phyloP scores from a whole-genome alignment of 345 rosid genomes.

The Eucalyptus sp. region DNA sequence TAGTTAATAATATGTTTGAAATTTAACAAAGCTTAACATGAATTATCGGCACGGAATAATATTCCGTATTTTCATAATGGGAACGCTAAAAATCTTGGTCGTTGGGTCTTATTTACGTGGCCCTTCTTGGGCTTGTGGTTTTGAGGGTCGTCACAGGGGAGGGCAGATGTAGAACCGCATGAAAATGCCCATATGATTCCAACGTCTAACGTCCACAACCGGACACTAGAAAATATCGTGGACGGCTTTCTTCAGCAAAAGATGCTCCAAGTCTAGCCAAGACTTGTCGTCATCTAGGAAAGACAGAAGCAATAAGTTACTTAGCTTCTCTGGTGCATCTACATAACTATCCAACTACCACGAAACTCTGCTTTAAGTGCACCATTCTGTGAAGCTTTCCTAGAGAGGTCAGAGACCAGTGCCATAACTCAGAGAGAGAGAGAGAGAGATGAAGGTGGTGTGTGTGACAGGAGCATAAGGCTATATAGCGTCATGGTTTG shows the following conservation, averaged over 20 bases:
- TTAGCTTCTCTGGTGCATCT: not conserved
- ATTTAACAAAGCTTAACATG: not conserved
- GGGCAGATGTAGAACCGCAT: not conserved
- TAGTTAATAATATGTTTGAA: not conserved
- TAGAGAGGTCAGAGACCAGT: not conserved
- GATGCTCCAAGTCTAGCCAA: not conserved
- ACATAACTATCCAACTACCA: not conserved
- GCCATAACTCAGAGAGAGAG: not conserved
- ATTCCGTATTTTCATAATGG: not conserved
- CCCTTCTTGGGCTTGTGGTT: not conserved
- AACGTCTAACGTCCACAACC: not conserved
- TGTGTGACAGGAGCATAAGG: slow-evolving; percentile 36
- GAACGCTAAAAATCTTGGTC: not conserved
- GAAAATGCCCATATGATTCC: not conserved
- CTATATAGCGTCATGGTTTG: slow-evolving; percentile 31
- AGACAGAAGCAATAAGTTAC: not conserved
- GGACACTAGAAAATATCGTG: not conserved
- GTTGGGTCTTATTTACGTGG: not conserved
- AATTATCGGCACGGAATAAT: not conserved
- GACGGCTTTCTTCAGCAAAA: not conserved
- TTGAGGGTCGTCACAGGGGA: not conserved
- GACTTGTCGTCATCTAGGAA: not conserved
- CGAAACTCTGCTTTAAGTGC: not conserved
- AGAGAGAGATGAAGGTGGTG: slow-evolving; percentile 1
- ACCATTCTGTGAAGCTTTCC: not conserved